Base-by-base conservation (phyloP, 2,329 filamentous ascomycete species). In the Aphanoascus verrucosus region DNA sequence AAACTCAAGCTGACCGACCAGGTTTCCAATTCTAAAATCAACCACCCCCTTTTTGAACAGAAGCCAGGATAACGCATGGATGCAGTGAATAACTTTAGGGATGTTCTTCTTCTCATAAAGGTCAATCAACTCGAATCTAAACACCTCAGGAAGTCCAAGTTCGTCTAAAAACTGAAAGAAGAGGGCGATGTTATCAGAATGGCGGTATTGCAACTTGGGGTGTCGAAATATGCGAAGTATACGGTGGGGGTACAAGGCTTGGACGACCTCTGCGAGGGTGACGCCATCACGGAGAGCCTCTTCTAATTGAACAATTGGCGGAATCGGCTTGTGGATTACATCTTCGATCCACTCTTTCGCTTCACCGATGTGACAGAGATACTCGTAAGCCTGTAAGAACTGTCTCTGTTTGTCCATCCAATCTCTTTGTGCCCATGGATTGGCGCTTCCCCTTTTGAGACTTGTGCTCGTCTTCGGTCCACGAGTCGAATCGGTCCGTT, bases 381-480 rank as follows among this genome's bases (percentile, higher is more conserved):
- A 98, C 68, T 98, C 93, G 66, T 98, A 98, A 5, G 93, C 93
- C 69, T 94, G 88, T 51, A 98, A 73, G 64, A 96, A 97, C 67
- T 97, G 91, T 23, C 93, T 82, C 67, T 98, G 91, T 66, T 94
- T 93, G 68, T 98, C 93, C 91, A 98, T 98, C 93, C 93, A 98
- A 66, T 91, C 94, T 48, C 86, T 81, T 17, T 84, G 83, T 58
- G 87, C 82, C 84, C 89, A 93, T 47, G 82, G 79, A 60, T 84
- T 88, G 23, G 71, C 75, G 53, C 72, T 74, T 74, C 57, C 76
- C 72, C 42, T 75, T 70, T 19, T 74, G 69, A 23, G 70, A 72
- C 35, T 72, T 70, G 15, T 72, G 72, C 60, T 56, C 54, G 38
- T 60, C 52, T 77, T 81, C 57, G 79, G 80, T 51, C 65, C 73